Evolutionary conservation across 2,329 filamentous ascomycete genomes (phyloP).

Genomic region (Colletotrichum musae): DNA sequence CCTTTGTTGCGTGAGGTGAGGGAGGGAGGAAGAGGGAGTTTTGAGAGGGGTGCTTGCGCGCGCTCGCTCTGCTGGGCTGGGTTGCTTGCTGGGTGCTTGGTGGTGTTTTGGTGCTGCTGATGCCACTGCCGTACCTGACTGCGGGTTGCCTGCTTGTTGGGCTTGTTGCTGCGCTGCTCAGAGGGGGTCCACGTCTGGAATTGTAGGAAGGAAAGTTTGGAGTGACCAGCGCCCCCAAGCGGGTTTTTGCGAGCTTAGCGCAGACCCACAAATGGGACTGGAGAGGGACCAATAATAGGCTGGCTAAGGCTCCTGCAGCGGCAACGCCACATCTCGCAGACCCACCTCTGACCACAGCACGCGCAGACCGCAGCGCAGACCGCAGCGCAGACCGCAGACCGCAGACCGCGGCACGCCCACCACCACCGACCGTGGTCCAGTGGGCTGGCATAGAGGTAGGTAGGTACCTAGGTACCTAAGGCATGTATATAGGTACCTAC

Average conservation of each 20-base stretch:
- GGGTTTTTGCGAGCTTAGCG: constrained; percentile 48
- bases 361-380: background rate
- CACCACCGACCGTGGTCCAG: constrained; percentile 25
- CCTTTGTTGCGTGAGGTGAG: background rate
- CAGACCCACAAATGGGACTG: constrained; percentile 46
- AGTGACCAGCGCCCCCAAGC: constrained; percentile 42
- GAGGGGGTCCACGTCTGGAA: constrained; percentile 22
- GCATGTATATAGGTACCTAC: background rate
- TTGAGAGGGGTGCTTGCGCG: background rate
- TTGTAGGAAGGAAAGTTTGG: constrained; percentile 39
- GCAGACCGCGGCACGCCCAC: background rate
- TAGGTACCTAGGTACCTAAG: no score
- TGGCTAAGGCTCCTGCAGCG: constrained; percentile 34
- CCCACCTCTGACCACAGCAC: constrained; percentile 18
- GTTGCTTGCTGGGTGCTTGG: constrained; percentile 4
- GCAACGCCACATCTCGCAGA: constrained; percentile 46
- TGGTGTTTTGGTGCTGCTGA: background rate
- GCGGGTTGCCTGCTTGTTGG: background rate
- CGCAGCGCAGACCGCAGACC: constrained; percentile 9
- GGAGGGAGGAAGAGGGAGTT: constrained; percentile 10
- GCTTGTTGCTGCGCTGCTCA: constrained; percentile 6
- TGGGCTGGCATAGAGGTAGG: constrained; percentile 19
- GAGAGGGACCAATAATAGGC: constrained; percentile 50
- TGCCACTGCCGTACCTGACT: background rate
- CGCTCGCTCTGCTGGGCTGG: background rate